phyloP scores from a whole-genome alignment of 2,329 filamentous ascomycete genomes.

The Ophiostoma quercus region DNA sequence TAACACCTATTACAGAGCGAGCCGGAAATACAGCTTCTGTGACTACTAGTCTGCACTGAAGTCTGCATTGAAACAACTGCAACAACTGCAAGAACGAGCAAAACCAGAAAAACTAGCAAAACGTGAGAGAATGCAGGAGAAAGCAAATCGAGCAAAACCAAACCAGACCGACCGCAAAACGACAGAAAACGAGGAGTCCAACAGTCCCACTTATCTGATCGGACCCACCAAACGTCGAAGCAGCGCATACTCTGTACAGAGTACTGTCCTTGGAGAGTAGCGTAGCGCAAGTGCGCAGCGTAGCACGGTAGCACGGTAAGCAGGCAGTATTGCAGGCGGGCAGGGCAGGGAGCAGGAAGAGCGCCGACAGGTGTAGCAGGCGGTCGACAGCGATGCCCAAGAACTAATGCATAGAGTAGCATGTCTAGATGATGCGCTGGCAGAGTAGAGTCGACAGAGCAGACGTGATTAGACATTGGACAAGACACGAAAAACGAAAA shows the following conservation, averaged over 20 bases:
- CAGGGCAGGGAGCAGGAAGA: neutral
- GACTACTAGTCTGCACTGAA: too few relatives aligned
- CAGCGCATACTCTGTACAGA: neutral
- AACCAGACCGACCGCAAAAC: neutral
- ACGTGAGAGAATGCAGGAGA: neutral
- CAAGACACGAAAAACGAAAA: neutral
- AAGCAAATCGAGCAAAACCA: neutral
- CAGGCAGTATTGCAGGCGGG: neutral
- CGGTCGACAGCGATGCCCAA: neutral
- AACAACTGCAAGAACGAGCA: too few relatives aligned
- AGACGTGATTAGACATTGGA: neutral
- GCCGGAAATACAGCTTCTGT: too few relatives aligned
- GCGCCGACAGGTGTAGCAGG: neutral
- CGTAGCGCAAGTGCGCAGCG: neutral
- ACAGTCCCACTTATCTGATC: neutral
- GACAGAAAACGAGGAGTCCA: neutral
- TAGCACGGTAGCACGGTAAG: neutral
- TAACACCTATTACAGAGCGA: too few relatives aligned
- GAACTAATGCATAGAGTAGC: neutral
- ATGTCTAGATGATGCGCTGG: neutral
- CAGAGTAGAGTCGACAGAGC: neutral
- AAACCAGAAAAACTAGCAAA: too few relatives aligned
- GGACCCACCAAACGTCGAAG: constrained; percentile 1
- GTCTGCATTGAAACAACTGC: too few relatives aligned
- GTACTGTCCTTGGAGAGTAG: neutral